Conservation (phyloP, 345 rosid species). For the Eucalyptus marginata region DNA sequence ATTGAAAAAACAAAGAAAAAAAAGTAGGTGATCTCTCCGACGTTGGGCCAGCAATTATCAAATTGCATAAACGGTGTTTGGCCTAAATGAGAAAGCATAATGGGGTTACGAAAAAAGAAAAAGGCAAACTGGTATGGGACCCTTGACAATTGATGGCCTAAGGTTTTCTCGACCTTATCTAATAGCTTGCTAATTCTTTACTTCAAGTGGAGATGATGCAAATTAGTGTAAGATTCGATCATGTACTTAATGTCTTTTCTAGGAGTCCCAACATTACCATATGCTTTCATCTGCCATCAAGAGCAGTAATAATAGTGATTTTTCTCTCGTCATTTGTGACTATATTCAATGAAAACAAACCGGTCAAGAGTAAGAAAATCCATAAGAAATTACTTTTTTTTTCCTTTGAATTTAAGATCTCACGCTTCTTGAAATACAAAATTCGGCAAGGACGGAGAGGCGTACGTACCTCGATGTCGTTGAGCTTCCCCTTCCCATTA, state of each 20-base stretch:
- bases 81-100: background rate
- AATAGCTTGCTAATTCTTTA: background rate
- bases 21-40: background rate
- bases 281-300: background rate
- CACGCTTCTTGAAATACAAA: background rate
- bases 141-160: background rate
- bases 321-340: background rate
- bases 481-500: background rate
- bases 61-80: background rate
- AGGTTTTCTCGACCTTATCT: background rate
- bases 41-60: background rate
- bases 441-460: background rate
- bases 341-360: background rate
- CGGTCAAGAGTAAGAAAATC: background rate
- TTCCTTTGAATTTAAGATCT: background rate
- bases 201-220: background rate
- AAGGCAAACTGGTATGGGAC: background rate
- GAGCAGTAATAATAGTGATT: no score
- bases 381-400: background rate
- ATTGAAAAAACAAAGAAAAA: background rate
- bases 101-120: background rate
- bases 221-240: background rate
- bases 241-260: background rate
- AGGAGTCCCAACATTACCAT: background rate
- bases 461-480: background rate